Base-by-base conservation (phyloP, 2,329 filamentous ascomycete species). In the Fusarium humuli region DNA sequence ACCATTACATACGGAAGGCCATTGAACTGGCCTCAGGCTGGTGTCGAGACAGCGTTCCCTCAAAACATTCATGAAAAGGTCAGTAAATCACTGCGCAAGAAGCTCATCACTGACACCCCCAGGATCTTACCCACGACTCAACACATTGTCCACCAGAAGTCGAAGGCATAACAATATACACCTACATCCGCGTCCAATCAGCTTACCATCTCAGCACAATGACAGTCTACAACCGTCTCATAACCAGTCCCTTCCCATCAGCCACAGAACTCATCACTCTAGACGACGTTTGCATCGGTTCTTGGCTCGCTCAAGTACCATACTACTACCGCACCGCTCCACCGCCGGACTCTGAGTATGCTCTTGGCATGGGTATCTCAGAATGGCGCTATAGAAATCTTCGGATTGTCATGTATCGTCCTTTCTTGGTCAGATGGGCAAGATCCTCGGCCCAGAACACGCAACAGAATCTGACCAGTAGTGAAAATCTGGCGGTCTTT, bases 161-260 rank as follows among this genome's bases (percentile, higher is more conserved):
- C 2, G 65, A 69, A 1, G 66, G 65, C 3, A 61, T 69, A 10
- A 69, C 66, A 2, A 60, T 46, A 32, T 69, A 65, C 14, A 69
- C 66, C 0, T 69, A 69, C 4, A 29, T 69, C 22, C 55, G 66
- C 7, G 66, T 69, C 13, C 66, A 69, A 12, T 65, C 65, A 11
- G 59, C 66, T 7, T 69, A 69, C 7, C 66, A 69, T 23, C 65
- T 69, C 25, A 65, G 50, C 32, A 69, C 66, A 34, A 69, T 69
- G 66, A 53, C 65, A 1, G 34, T 69, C 7, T 69, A 69, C 12
- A 69, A 69, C 18, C 65, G 66, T 14, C 60, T 69, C 11, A 69
- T 69, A n/a, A 69, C 66, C 16, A 69, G 60, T 10, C 66, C 66
- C 9, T 69, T 69, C 42, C 66, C 66, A 1, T 61, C 66, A 4